A percentile compares a stretch with the other conserved stretches of the same genome.
These are phyloP conservation scores for Solanum dulcamara DNA, from an alignment of 257 asterid genomes.

Conservation along the genomic window DNA sequence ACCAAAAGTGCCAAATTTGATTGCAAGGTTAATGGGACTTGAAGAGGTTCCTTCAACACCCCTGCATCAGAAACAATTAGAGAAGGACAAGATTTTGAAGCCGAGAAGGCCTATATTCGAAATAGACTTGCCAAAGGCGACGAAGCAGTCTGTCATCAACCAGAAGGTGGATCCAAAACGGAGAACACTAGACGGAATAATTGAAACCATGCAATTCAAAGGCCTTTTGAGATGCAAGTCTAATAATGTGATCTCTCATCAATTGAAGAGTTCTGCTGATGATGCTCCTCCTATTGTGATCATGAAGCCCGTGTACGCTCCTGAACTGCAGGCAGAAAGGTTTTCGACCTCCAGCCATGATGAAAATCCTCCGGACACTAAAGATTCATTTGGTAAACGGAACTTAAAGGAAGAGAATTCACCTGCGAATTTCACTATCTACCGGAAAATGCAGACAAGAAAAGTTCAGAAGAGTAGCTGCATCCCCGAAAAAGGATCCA, in stretches of 20 bases:
- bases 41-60: slow-evolving; percentile 31
- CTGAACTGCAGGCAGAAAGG: not conserved
- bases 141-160: slow-evolving; percentile 20
- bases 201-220: slow-evolving; percentile 44
- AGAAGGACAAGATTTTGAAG: slow-evolving; percentile 13
- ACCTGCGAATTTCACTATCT: not conserved
- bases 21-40: slow-evolving; percentile 79
- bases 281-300: slow-evolving; percentile 27
- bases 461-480: not conserved
- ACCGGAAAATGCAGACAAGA: not conserved
- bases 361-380: not conserved
- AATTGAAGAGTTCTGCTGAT: not conserved
- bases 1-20: slow-evolving; percentile 37
- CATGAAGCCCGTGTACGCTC: not conserved
- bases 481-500: not conserved
- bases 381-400: not conserved
- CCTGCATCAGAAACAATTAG: not conserved
- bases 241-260: not conserved
- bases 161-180: slow-evolving; percentile 26
- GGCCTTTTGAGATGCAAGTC: slow-evolving; percentile 35
- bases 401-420: not conserved
- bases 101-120: slow-evolving; percentile 26
- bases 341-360: not conserved
- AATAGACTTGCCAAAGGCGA: slow-evolving; percentile 45
- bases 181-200: slow-evolving; percentile 36